Percentiles rank a stretch among this genome's conserved stretches.
phyloP scores from a whole-genome alignment of 805 yeast genomes.

The Metschnikowia gelsemii region DNA sequence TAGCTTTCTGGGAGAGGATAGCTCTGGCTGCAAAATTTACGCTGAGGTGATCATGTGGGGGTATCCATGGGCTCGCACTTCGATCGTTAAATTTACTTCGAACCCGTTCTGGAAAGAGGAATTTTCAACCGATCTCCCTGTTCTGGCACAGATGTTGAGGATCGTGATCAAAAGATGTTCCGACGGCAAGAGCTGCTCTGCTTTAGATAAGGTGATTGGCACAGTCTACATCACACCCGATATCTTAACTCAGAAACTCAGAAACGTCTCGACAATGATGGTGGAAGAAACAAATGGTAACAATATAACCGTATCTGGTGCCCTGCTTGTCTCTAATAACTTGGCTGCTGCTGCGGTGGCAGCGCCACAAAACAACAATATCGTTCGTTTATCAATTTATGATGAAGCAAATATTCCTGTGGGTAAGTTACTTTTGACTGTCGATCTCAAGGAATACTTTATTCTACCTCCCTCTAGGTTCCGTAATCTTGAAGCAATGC shows the following conservation, averaged over 20 bases:
- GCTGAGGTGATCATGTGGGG: constrained; percentile 75
- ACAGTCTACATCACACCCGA: constrained; percentile 55
- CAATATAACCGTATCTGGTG: constrained; percentile 22
- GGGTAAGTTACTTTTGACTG: constrained; percentile 57
- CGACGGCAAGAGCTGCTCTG: constrained; percentile 24
- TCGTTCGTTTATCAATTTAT: constrained; percentile 47
- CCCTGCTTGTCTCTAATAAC: constrained; percentile 11
- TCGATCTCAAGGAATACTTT: constrained; percentile 51
- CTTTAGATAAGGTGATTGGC: constrained; percentile 48
- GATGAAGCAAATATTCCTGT: constrained; percentile 44
- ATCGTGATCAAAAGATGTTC: constrained; percentile 44
- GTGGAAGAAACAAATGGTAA: constrained; percentile 26
- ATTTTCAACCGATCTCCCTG: constrained; percentile 60
- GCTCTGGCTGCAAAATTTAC: constrained; percentile 43
- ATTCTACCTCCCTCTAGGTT: constrained; percentile 62
- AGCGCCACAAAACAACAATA: constrained; percentile 29
- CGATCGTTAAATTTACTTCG: constrained; percentile 47
- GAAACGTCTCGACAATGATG: constrained; percentile 36
- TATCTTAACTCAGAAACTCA: constrained; percentile 38
- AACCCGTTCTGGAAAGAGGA: constrained; percentile 85
- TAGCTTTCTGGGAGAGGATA: constrained; percentile 10
- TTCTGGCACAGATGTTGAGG: constrained; percentile 51
- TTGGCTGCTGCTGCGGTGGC: constrained; percentile 12
- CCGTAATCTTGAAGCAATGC: constrained; percentile 59
- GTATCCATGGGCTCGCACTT: constrained; percentile 75